A percentile compares a stretch with the other conserved stretches of the same genome.
Conservation (phyloP, 2,329 filamentous ascomycete species). For the Penicillium aurantiogriseum region DNA sequence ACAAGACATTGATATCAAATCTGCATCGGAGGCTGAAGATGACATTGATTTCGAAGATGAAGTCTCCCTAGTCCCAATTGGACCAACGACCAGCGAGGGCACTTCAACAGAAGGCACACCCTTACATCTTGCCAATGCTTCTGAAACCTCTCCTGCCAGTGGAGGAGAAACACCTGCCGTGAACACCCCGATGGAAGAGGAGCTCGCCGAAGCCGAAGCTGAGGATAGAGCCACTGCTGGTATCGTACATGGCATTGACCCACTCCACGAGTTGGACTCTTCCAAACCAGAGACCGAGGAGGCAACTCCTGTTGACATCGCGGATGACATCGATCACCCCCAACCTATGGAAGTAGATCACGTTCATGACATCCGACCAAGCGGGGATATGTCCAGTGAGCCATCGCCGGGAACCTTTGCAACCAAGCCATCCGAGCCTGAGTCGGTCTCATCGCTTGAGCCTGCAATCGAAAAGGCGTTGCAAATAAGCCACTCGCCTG, state of each 20-base stretch:
- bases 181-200: slow-evolving; percentile 14
- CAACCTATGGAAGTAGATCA: slow-evolving; percentile 18
- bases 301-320: neutral
- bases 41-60: slow-evolving; percentile 35
- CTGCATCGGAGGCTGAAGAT: slow-evolving; percentile 23
- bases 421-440: slow-evolving; percentile 46
- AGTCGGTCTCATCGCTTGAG: slow-evolving; percentile 46
- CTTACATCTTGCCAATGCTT: slow-evolving; percentile 20
- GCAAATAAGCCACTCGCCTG: slow-evolving; percentile 42
- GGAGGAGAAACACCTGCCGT: slow-evolving; percentile 11
- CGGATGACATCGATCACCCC: slow-evolving; percentile 4
- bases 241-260: neutral
- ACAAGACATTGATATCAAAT: slow-evolving; percentile 28
- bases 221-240: neutral
- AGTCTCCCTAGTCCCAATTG: slow-evolving; percentile 36
- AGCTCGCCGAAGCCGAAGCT: neutral
- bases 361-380: slow-evolving; percentile 27
- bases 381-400: slow-evolving; percentile 40
- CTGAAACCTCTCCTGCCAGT: slow-evolving; percentile 14
- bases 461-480: slow-evolving; percentile 32
- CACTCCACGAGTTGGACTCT: neutral
- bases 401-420: slow-evolving; percentile 44
- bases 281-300: slow-evolving; percentile 1
- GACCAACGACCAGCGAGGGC: slow-evolving; percentile 22
- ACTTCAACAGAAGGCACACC: slow-evolving; percentile 31